Evolutionary conservation across 139 green algal genomes (phyloP).

Genomic region (Chlorella vulgaris): DNA sequence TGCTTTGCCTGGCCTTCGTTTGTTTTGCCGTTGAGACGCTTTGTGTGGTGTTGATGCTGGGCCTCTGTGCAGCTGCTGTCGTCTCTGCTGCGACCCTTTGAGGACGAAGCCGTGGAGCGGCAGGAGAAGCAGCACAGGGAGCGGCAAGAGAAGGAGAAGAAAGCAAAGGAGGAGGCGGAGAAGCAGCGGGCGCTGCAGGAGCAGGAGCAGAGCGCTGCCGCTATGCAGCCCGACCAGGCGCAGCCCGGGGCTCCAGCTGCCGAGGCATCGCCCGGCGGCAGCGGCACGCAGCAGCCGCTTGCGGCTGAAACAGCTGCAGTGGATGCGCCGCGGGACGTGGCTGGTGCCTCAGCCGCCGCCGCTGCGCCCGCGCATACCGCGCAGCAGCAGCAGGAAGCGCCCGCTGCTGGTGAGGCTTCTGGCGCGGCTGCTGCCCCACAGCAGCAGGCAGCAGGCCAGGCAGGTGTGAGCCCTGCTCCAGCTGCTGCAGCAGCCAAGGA

Average conservation of each 20-base stretch:
- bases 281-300: not conserved
- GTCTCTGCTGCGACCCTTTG: constrained; percentile 31
- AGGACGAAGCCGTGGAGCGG: constrained; percentile 22
- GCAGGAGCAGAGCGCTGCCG: not conserved
- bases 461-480: not conserved
- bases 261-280: not conserved
- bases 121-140: constrained; percentile 9
- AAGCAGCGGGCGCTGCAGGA: not conserved
- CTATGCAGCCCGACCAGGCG: constrained; percentile 30
- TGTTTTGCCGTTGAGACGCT: not conserved
- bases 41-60: no score
- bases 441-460: not conserved
- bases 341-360: not conserved
- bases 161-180: not conserved
- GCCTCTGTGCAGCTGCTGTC: constrained; percentile 35
- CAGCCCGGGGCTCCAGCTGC: not conserved
- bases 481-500: not conserved
- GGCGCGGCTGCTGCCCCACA: not conserved
- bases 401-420: not conserved
- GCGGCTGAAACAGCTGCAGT: not conserved
- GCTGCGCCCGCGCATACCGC: not conserved
- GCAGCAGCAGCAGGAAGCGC: not conserved
- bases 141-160: not conserved
- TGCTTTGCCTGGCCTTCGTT: no score
- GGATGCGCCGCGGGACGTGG: not conserved